These are phyloP conservation scores for Eryngium alpinum DNA, from an alignment of 140 eudicot genomes.

Conservation along the genomic window DNA sequence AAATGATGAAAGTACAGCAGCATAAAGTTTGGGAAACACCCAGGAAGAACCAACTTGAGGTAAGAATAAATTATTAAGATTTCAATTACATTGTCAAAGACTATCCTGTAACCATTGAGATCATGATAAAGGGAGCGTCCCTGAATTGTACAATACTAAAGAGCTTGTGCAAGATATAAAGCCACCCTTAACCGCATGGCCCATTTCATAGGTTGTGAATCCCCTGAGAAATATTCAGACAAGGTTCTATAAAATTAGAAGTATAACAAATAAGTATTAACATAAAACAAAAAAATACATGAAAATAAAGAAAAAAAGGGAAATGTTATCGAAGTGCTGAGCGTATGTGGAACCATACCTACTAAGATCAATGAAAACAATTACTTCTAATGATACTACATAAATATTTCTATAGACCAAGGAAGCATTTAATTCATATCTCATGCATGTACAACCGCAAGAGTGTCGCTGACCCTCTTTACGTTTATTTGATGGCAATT, in stretches of 20 bases:
- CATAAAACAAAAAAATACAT: background rate
- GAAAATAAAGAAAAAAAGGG: background rate
- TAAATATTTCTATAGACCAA: background rate
- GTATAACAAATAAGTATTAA: background rate
- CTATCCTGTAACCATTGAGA: conserved; percentile 77
- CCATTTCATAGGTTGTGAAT: conserved; percentile 97
- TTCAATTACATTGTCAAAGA: conserved; percentile 68
- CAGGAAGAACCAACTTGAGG: background rate
- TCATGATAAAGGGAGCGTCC: conserved; percentile 91
- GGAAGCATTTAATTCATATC: background rate
- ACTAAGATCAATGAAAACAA: background rate
- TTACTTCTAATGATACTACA: background rate
- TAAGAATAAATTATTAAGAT: background rate
- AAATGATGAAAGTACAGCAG: conserved; percentile 9
- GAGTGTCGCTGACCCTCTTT: background rate
- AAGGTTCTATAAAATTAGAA: conserved; percentile 9
- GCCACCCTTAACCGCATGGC: conserved; percentile 96
- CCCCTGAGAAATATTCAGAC: conserved; percentile 59
- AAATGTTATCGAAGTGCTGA: background rate
- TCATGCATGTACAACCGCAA: background rate
- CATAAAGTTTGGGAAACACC: background rate
- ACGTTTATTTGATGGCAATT: background rate
- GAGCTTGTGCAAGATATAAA: conserved; percentile 75
- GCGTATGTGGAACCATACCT: background rate
- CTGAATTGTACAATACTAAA: conserved; percentile 79